Evolutionary conservation across 495 filamentous ascomycete species (phyloP).

Genomic region (Lichenothelia convexa): DNA sequence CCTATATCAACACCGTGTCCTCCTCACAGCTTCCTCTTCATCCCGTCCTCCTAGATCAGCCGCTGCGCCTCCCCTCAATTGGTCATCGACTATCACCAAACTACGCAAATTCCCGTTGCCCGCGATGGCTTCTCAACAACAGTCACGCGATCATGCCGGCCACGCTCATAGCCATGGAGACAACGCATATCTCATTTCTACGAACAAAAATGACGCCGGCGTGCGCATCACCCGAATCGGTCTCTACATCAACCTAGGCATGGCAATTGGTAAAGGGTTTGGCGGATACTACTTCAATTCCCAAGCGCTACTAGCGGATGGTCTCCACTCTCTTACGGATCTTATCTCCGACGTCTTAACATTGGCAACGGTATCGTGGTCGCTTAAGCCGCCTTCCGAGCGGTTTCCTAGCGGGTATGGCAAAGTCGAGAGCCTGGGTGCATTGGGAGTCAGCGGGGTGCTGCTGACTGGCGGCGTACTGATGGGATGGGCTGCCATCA

Average conservation of each 20-base stretch:
- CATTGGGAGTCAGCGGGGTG: slow-evolving; percentile 78
- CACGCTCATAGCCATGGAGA: slow-evolving; percentile 46
- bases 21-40: neutral
- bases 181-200: slow-evolving; percentile 74
- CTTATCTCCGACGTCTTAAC: slow-evolving; percentile 89
- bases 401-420: slow-evolving; percentile 82
- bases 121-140: slow-evolving; percentile 19
- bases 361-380: slow-evolving; percentile 81
- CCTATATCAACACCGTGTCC: neutral
- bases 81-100: neutral
- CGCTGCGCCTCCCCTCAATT: neutral
- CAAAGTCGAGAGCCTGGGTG: slow-evolving; percentile 91
- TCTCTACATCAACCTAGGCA: slow-evolving; percentile 74
- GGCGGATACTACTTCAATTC: slow-evolving; percentile 91
- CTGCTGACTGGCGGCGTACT: slow-evolving; percentile 73
- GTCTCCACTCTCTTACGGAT: slow-evolving; percentile 86
- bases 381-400: slow-evolving; percentile 60
- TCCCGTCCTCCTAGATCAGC: neutral
- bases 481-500: slow-evolving; percentile 66
- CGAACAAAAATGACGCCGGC: slow-evolving; percentile 79
- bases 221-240: slow-evolving; percentile 90
- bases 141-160: slow-evolving; percentile 33
- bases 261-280: slow-evolving; percentile 83
- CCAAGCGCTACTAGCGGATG: slow-evolving; percentile 83
- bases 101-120: neutral